These are phyloP conservation scores for Aspergillus sp. DNA, from an alignment of 2,329 filamentous ascomycete genomes.

Conservation along the genomic window DNA sequence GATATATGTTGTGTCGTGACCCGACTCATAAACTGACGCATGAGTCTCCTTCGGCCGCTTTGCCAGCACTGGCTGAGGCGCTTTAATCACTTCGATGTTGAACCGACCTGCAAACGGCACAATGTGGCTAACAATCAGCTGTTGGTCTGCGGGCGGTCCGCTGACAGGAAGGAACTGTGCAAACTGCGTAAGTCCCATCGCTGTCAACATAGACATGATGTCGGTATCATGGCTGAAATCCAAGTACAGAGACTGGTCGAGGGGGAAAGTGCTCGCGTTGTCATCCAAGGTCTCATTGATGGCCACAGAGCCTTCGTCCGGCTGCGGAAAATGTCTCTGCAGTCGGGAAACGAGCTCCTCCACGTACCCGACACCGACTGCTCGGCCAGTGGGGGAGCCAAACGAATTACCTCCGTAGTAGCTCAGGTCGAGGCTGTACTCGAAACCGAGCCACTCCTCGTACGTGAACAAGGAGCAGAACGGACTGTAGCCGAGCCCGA, in stretches of 20 bases:
- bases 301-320: slow-evolving; percentile 52
- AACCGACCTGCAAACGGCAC: neutral
- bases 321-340: slow-evolving; percentile 45
- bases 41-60: neutral
- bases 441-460: slow-evolving; percentile 55
- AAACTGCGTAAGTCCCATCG: slow-evolving; percentile 56
- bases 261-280: slow-evolving; percentile 47
- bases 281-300: slow-evolving; percentile 52
- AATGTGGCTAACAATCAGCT: neutral
- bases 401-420: slow-evolving; percentile 47
- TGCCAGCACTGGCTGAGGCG: neutral
- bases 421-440: slow-evolving; percentile 52
- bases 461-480: slow-evolving; percentile 56
- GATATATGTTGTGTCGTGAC: neutral
- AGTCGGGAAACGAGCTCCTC: slow-evolving; percentile 52
- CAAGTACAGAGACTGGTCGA: slow-evolving; percentile 49
- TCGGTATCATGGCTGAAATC: slow-evolving; percentile 56
- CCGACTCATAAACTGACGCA: neutral
- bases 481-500: slow-evolving; percentile 48
- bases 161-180: neutral
- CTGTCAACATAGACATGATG: slow-evolving; percentile 49
- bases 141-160: neutral
- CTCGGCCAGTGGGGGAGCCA: slow-evolving; percentile 51
- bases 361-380: slow-evolving; percentile 54
- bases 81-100: neutral